Base-by-base conservation (phyloP, 2,329 filamentous ascomycete genomes). In the Cladorrhinum sp. region DNA sequence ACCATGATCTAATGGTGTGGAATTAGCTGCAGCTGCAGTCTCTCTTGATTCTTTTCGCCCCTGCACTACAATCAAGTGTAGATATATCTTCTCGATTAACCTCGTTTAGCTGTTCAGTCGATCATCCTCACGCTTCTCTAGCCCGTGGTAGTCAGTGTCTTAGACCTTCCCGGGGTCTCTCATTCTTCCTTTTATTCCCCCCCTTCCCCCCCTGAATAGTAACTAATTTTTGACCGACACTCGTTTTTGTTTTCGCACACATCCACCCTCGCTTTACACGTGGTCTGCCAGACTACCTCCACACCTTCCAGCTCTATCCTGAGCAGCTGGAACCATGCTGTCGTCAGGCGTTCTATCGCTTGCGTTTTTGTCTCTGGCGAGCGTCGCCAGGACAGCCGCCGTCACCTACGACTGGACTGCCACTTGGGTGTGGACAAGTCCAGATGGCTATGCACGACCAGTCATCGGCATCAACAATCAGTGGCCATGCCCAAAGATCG, bases 401-500 rank as follows among this genome's bases (percentile, higher is more conserved):
- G 72, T 77, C 18, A 72, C 69, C 2, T 73, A 73, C 61, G 65
- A 75, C 62, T 79, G 76, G 75, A 70, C 74, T 32, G 69, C 75
- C 48, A 75, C 72, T 7, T 79, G 76, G 76, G 75, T 79, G 2
- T 73, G 64, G 52, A 71, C 71, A 2, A 64, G 70, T 6, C 76
- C 76, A 0, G 75, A 77, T 59, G 76, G 76, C 32, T 70, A 73
- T 50, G 60, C 63, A 10, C 69, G 75, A 22, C 70, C 74, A 2
- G 72, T 77, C 49, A 72, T 77, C 13, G 84, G 83, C 12, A 83
- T 89, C 71, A 88, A 89, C 66, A 79, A 79, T 3, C 69, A 81
- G 67, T 87, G 85, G 82, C 86, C 86, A 12, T 80, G 84, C 57
- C 86, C 86, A 1, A 69, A 71, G 5, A 79, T 86, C 27, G 76